Percentiles rank a stretch among this genome's conserved stretches.
Evolutionary conservation across 1,284 basidiomycete genomes (phyloP).

Genomic region (Stygiomarasmius scandens): DNA sequence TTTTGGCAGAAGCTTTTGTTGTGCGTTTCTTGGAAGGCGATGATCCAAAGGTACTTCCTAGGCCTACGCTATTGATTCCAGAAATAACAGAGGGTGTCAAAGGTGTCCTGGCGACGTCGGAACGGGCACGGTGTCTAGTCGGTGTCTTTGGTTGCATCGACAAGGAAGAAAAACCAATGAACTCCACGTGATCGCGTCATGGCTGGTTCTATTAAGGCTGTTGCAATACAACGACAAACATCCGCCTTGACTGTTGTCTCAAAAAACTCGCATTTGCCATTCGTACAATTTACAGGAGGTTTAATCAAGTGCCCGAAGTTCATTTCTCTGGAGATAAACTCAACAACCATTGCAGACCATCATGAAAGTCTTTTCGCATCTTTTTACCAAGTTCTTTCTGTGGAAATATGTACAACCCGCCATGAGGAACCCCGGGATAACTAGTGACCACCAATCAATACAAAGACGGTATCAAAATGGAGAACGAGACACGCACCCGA

Average conservation of each 20-base stretch:
- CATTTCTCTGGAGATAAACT: too few relatives aligned
- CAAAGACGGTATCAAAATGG: neutral
- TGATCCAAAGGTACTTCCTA: slow-evolving; percentile 45
- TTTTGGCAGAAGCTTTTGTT: slow-evolving; percentile 26
- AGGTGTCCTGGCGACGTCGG: slow-evolving; percentile 67
- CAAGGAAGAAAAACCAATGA: too few relatives aligned
- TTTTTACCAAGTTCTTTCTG: too few relatives aligned
- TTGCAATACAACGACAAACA: too few relatives aligned
- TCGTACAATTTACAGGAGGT: too few relatives aligned
- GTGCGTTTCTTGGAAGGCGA: slow-evolving; percentile 42
- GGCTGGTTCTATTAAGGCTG: too few relatives aligned
- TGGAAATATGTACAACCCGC: neutral
- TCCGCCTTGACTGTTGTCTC: too few relatives aligned
- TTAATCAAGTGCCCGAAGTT: too few relatives aligned
- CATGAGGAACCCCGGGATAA: slow-evolving; percentile 17
- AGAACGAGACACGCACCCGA: slow-evolving; percentile 4
- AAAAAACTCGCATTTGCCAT: too few relatives aligned
- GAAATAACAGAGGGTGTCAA: slow-evolving; percentile 66
- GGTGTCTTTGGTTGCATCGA: slow-evolving; percentile 58
- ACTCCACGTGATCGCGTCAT: too few relatives aligned
- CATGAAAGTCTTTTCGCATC: too few relatives aligned
- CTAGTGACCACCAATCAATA: neutral
- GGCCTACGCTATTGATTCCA: slow-evolving; percentile 55
- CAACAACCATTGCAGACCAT: too few relatives aligned
- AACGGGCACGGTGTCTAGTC: slow-evolving; percentile 62